Conservation (phyloP, 768 basidiomycete species). For the Holtermanniella nyarrowii region DNA sequence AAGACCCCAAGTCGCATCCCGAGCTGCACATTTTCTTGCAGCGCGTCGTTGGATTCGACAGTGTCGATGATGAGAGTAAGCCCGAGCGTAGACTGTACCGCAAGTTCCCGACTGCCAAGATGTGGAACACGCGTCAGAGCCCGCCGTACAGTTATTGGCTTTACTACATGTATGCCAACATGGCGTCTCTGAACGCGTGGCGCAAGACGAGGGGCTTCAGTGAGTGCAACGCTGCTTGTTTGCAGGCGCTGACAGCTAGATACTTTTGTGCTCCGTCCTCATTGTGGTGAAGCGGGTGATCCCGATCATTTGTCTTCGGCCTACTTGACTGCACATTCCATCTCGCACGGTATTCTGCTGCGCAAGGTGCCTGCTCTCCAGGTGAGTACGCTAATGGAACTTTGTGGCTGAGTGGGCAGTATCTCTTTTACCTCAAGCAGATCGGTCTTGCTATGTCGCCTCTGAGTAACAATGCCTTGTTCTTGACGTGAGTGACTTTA, state of each 20-base stretch:
- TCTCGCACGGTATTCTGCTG: conserved; percentile 96
- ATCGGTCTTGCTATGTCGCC: conserved; percentile 99
- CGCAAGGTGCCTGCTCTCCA: conserved; percentile 88
- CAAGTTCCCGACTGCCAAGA: conserved; percentile 81
- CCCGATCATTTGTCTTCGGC: conserved; percentile 94
- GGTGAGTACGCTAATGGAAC: background rate
- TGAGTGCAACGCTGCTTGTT: conserved; percentile 44
- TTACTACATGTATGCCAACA: conserved; percentile 97
- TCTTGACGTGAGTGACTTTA: conserved; percentile 50
- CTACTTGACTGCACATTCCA: conserved; percentile 92
- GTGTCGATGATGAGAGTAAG: conserved; percentile 98
- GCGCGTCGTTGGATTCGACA: conserved; percentile 91
- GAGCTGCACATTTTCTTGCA: conserved; percentile 92
- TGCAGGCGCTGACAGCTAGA: conserved; percentile 45
- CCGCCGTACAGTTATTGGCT: conserved; percentile 96
- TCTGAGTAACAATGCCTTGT: conserved; percentile 92
- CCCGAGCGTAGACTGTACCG: conserved; percentile 79
- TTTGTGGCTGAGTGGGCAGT: conserved; percentile 46
- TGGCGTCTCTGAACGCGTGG: conserved; percentile 91
- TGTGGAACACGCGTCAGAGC: conserved; percentile 81
- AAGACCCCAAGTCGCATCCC: conserved; percentile 77
- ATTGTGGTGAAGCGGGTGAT: conserved; percentile 96
- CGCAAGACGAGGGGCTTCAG: conserved; percentile 78
- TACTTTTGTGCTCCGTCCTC: conserved; percentile 92
- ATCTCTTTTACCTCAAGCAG: conserved; percentile 95